Evolutionary conservation across 2,329 filamentous ascomycete genomes (phyloP), one percentile per base, ranked within the genome.

Genomic region (Cladorrhinum sp.): DNA sequence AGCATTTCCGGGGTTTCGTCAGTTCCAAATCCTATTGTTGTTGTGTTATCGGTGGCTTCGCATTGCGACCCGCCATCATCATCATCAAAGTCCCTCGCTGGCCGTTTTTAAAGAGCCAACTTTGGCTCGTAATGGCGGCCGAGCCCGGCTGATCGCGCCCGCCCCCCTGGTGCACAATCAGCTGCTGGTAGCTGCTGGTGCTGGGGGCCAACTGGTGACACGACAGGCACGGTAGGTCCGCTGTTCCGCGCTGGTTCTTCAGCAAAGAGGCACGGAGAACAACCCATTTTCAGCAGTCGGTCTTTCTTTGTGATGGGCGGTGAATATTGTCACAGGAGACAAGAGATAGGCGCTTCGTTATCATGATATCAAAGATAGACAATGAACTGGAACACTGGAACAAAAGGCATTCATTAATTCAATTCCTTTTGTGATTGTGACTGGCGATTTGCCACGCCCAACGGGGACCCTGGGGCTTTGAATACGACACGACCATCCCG

Each of bases 401-500:
- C 14, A 36, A 36, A 36, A 36, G 33, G 7, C 33, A 36, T 36
- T 36, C 33, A 10, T 16, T 36, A 5, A 10, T 12, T 16, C 12
- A 5, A 9, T 36, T 36, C 33, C 12, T 36, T 9, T 36, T 36
- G 33, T 36, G 33, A 36, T 36, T 36, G 33, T 36, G 33, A 36
- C 14, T 36, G 33, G 3, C 33, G 33, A 16, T 36, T 36, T 36
- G 42, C 42, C 42, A 46, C 42, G 18, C 42, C 42, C 42, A 46
- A 20, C 42, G n/a, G 42, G 42, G n/a, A 54, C 28, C 49, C 54
- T 53, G 48, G 51, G 21, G 51, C 54, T 59, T 54, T 26, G 33
- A 57, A 61, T 61, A 63, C 57, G 62, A 46, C 42, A 46, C 42
- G 18, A 63, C 57, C 14, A 48, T 61, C 52, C 65, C 54, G 55